Base-by-base conservation (phyloP, 306 rosid species). In the Quillaja saponaria region DNA sequence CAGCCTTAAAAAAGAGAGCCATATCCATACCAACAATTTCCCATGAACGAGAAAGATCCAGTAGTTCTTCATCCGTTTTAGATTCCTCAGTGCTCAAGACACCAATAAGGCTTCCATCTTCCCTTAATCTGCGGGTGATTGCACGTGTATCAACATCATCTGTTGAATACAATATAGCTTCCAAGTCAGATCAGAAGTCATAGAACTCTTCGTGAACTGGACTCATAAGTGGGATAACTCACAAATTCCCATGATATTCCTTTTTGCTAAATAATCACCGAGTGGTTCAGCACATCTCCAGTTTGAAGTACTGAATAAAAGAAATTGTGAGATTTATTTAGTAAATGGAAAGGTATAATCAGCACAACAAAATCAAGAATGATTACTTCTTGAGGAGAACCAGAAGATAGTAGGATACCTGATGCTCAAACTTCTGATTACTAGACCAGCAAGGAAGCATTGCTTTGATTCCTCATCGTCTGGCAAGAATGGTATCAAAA, bases 241-340 rank as follows among this genome's bases (percentile, higher is more conserved):
- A 92, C 99, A 92, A 60, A 92, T 89, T 78, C 96, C 99, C 96
- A 92, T 92, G 71, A 92, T 71, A 62, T 92, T 92, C 78, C 96
- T 86, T 72, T 81, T 76, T 16, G 70, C 79, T 66, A 92, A 78
- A 85, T 89, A 92, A 81, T 86, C 89, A 28, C 80, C 87, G 0
- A 92, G 84, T 45, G 68, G 65, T 69, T 89, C 70, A 19, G 69
- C 76, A 66, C 87, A 86, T 79, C 99, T 83, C 92, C 95, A 89
- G 74, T 86, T 92, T 42, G 99, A 92, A 53, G 98, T 82, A 66
- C 98, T 92, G 85, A 46, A 71, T 73, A 64, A 71, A 7, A 69
- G 49, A 8, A 58, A 67, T 63, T 13, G 34, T 49, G 46, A n/a
- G 42, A 52, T 39, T 39, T 39, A 2, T 12, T 8, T 39, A 66